A percentile compares a stretch with the other conserved stretches of the same genome.
phyloP scores from a whole-genome alignment of 1,139 yeast genomes.

The Trichomonascaceae sp. region DNA sequence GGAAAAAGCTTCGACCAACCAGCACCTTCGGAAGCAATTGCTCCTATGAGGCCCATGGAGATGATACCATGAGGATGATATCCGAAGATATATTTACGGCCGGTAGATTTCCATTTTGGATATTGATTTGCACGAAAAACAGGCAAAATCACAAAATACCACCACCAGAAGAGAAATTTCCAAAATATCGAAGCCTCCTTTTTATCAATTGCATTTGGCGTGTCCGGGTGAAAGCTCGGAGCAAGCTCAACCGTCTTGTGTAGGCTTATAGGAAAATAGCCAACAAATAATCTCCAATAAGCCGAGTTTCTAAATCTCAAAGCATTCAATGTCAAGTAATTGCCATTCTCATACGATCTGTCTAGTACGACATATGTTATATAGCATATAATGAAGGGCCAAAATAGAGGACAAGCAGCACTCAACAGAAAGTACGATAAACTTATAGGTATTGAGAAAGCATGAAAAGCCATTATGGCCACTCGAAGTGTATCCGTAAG shows the following conservation, averaged over 20 bases:
- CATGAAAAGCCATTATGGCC: slow-evolving; percentile 64
- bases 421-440: slow-evolving; percentile 49
- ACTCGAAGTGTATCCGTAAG: slow-evolving; percentile 1
- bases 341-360: slow-evolving; percentile 70
- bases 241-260: slow-evolving; percentile 65
- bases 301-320: slow-evolving; percentile 50
- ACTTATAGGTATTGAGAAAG: slow-evolving; percentile 61
- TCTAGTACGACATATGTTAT: slow-evolving; percentile 47
- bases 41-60: slow-evolving; percentile 87
- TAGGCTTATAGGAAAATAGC: slow-evolving; percentile 74
- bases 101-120: slow-evolving; percentile 20
- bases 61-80: slow-evolving; percentile 97
- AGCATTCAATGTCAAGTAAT: slow-evolving; percentile 52
- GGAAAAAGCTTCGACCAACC: slow-evolving; percentile 67
- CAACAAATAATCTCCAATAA: slow-evolving; percentile 70
- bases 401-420: slow-evolving; percentile 60
- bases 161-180: slow-evolving; percentile 26
- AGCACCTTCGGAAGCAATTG: slow-evolving; percentile 75
- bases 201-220: neutral
- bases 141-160: slow-evolving; percentile 16
- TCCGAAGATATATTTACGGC: slow-evolving; percentile 70
- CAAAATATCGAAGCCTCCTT: slow-evolving; percentile 17
- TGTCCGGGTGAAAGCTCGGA: slow-evolving; percentile 51
- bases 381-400: slow-evolving; percentile 55
- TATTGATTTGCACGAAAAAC: slow-evolving; percentile 8